Conservation (phyloP, 1,139 yeast species). For the Debaryomycetaceae sp. region DNA sequence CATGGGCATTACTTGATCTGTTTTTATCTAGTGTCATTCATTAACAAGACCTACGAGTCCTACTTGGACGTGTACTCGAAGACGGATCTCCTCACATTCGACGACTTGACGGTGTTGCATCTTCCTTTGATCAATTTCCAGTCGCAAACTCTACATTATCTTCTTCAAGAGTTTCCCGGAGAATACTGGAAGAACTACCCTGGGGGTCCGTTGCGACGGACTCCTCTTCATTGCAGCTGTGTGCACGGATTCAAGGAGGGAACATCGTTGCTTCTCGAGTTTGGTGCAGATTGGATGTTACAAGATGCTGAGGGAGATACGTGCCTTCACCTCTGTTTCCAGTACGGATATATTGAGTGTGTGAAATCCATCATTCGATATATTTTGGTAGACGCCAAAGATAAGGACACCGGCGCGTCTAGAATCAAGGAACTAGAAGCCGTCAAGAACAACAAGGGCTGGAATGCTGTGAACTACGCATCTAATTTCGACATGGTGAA, state of each 20-base stretch:
- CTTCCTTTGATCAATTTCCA: conserved; percentile 62
- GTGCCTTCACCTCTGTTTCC: conserved; percentile 77
- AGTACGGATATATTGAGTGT: conserved; percentile 67
- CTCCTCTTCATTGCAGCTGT: conserved; percentile 77
- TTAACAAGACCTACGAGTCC: conserved; percentile 22
- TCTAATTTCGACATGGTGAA: conserved; percentile 43
- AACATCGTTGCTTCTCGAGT: conserved; percentile 63
- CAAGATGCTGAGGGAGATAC: conserved; percentile 69
- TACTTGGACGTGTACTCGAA: conserved; percentile 15
- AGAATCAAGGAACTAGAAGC: conserved; percentile 26
- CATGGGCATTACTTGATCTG: conserved; percentile 79
- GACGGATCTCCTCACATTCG: conserved; percentile 52
- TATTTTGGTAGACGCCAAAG: conserved; percentile 13
- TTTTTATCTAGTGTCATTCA: conserved; percentile 46
- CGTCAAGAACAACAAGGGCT: conserved; percentile 55
- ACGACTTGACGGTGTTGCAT: conserved; percentile 72
- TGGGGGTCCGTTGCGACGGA: conserved; percentile 53
- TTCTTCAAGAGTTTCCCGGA: conserved; percentile 76
- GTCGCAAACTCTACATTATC: conserved; percentile 75
- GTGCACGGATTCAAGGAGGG: conserved; percentile 67
- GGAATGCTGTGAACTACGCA: conserved; percentile 65
- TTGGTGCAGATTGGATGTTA: conserved; percentile 70
- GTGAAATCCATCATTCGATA: conserved; percentile 53
- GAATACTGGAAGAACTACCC: conserved; percentile 52
- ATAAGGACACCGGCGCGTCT: conserved; percentile 40